phyloP scores from a whole-genome alignment of 2,329 filamentous ascomycete genomes.

The Pseudogymnoascus verrucosus region DNA sequence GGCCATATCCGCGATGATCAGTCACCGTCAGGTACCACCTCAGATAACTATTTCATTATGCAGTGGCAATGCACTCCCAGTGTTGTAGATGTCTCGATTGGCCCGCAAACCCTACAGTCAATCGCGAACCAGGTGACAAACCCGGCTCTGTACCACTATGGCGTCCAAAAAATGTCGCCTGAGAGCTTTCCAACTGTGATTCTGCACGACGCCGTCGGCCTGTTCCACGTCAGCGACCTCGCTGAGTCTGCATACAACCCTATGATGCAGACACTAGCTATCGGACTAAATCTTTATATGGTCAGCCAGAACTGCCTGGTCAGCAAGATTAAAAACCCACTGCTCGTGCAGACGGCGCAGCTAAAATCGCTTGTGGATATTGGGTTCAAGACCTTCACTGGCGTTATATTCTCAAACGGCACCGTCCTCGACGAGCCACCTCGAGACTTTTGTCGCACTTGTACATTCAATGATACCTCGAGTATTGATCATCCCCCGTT shows the following conservation, averaged over 20 bases:
- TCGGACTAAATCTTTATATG: slow-evolving; percentile 25
- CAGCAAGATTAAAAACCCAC: slow-evolving; percentile 12
- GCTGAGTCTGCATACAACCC: neutral
- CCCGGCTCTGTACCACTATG: slow-evolving; percentile 30
- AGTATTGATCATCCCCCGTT: neutral
- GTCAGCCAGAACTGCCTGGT: slow-evolving; percentile 29
- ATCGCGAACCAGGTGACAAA: slow-evolving; percentile 29
- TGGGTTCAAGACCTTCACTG: neutral
- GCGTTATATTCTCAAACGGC: neutral
- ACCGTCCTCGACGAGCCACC: neutral
- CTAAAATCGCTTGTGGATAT: neutral
- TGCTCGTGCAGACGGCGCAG: neutral
- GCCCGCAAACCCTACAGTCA: slow-evolving; percentile 17
- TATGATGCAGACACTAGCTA: neutral
- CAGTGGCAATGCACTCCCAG: neutral
- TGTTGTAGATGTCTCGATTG: neutral
- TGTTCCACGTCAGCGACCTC: slow-evolving; percentile 15
- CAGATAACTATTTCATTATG: neutral
- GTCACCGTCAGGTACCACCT: neutral
- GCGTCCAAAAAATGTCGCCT: slow-evolving; percentile 23
- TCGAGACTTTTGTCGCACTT: neutral
- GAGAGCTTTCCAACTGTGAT: slow-evolving; percentile 16
- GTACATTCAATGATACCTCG: neutral
- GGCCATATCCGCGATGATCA: neutral
- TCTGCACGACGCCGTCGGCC: slow-evolving; percentile 14